Evolutionary conservation across 2,329 filamentous ascomycete species (phyloP).

Genomic region (Colletotrichum lupini): DNA sequence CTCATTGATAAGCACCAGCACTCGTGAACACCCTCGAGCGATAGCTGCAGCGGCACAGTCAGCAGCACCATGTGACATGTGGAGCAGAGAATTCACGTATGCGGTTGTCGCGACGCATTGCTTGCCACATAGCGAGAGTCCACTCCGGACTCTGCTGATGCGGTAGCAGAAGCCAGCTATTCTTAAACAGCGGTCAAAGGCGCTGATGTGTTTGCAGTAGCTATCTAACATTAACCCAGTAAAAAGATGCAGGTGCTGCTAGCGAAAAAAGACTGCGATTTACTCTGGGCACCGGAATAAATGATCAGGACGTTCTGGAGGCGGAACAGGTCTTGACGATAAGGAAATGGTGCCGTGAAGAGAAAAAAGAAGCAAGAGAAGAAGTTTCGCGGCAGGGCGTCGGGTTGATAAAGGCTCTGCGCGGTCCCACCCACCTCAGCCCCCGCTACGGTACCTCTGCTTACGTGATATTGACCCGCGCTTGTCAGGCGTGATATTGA

Average conservation of each 20-base stretch:
- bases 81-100: neutral
- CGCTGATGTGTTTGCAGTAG: slow-evolving; percentile 79
- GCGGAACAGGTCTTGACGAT: slow-evolving; percentile 85
- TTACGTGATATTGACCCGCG: slow-evolving; percentile 21
- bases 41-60: neutral
- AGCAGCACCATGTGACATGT: neutral
- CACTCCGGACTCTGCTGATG: neutral
- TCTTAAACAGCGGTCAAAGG: neutral
- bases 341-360: slow-evolving; percentile 85
- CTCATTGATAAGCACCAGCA: neutral
- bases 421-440: neutral
- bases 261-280: slow-evolving; percentile 95
- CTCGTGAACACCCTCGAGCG: neutral
- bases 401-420: slow-evolving; percentile 34
- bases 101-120: neutral
- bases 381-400: slow-evolving; percentile 1
- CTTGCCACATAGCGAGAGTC: neutral
- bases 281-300: slow-evolving; percentile 86
- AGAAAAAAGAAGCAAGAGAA: slow-evolving; percentile 46
- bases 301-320: slow-evolving; percentile 89
- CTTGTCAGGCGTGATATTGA: slow-evolving; percentile 4
- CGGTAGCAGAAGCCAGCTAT: neutral
- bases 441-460: neutral
- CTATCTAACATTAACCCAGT: slow-evolving; percentile 97
- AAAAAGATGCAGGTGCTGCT: slow-evolving; percentile 84